Evolutionary conservation across 2,329 filamentous ascomycete species (phyloP).

Genomic region (Cladophialophora yegresii): DNA sequence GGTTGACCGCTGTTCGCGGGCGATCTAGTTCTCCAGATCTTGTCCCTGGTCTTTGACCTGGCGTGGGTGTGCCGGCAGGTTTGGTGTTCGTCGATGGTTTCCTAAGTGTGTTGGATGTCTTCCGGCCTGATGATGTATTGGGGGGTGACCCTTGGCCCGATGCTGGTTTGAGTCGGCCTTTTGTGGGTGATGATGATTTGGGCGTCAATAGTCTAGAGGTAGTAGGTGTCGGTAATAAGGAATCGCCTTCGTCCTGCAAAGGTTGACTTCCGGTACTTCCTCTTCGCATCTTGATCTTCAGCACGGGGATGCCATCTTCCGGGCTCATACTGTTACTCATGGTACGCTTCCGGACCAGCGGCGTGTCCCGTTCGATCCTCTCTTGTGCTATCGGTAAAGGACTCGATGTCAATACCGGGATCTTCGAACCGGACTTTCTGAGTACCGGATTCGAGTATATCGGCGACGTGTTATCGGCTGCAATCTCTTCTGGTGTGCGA

Average conservation of each 20-base stretch:
- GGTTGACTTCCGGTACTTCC: conserved; percentile 39
- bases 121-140: conserved; percentile 40
- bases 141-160: conserved; percentile 36
- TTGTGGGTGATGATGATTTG: conserved; percentile 38
- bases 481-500: conserved; percentile 74
- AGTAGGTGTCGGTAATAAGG: conserved; percentile 32
- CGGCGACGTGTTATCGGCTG: conserved; percentile 54
- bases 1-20: conserved; percentile 60
- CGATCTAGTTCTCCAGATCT: conserved; percentile 59
- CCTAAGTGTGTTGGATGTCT: conserved; percentile 45
- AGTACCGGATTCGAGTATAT: conserved; percentile 56
- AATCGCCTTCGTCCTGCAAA: conserved; percentile 27
- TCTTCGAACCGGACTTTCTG: conserved; percentile 71
- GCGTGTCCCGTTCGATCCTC: conserved; percentile 72
- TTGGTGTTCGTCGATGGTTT: conserved; percentile 44
- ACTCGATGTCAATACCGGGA: conserved; percentile 81
- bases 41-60: conserved; percentile 61
- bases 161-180: conserved; percentile 38
- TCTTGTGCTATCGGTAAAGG: conserved; percentile 72
- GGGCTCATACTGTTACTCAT: conserved; percentile 61
- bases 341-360: conserved; percentile 61
- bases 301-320: conserved; percentile 60
- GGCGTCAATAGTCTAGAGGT: conserved; percentile 27
- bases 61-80: conserved; percentile 43
- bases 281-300: conserved; percentile 67